phyloP scores from a whole-genome alignment of 805 yeast species.

The Hanseniaspora pseudoguilliermondii region DNA sequence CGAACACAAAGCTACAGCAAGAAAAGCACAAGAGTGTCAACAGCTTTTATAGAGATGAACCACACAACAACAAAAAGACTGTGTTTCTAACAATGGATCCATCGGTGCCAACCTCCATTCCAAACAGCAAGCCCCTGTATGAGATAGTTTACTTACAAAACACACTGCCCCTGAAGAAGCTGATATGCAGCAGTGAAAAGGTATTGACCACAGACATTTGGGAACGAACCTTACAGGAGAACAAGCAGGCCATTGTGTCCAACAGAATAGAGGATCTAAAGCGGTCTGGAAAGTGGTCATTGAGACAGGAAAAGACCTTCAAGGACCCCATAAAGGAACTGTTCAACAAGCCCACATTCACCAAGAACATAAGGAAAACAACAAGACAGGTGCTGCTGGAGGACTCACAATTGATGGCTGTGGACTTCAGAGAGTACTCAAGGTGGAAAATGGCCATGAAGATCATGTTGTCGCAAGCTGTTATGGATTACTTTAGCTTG shows the following conservation, averaged over 20 bases:
- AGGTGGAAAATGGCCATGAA: slow-evolving; percentile 63
- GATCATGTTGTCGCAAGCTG: slow-evolving; percentile 54
- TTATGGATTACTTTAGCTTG: slow-evolving; percentile 62
- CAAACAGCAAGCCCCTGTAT: slow-evolving; percentile 56
- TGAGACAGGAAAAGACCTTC: slow-evolving; percentile 67
- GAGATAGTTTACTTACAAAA: slow-evolving; percentile 81
- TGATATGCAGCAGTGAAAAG: slow-evolving; percentile 77
- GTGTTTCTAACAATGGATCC: slow-evolving; percentile 39
- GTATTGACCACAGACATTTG: slow-evolving; percentile 72
- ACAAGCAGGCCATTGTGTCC: slow-evolving; percentile 77
- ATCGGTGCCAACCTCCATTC: slow-evolving; percentile 39
- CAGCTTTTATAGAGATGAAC: slow-evolving; percentile 12
- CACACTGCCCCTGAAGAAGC: slow-evolving; percentile 68
- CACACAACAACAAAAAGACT: slow-evolving; percentile 27
- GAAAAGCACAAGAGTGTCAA: not conserved
- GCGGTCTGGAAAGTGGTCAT: slow-evolving; percentile 77
- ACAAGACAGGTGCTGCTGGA: slow-evolving; percentile 65
- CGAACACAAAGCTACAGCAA: not conserved
- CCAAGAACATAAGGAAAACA: slow-evolving; percentile 28
- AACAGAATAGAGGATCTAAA: slow-evolving; percentile 86
- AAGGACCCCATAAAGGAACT: slow-evolving; percentile 41
- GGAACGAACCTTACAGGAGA: slow-evolving; percentile 76
- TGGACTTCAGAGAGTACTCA: slow-evolving; percentile 58
- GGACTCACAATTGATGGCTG: slow-evolving; percentile 76
- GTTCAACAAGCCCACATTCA: slow-evolving; percentile 6